Evolutionary conservation across 2,329 filamentous ascomycete genomes (phyloP).

Genomic region (Calonectria multiphialidica): DNA sequence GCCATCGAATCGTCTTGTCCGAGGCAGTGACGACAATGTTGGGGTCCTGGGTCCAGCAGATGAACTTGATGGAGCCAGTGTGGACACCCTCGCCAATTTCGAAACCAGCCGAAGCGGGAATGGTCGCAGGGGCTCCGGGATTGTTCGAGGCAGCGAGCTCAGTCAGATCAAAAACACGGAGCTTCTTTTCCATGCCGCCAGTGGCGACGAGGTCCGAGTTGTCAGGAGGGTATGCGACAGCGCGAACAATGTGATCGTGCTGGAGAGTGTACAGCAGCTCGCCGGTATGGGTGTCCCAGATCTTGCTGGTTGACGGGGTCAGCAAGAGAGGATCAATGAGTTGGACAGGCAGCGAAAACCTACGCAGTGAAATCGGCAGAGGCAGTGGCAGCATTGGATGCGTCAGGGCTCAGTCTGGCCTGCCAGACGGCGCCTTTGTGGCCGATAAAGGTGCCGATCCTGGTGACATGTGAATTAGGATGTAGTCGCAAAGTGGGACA

Average conservation of each 20-base stretch:
- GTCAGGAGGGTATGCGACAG: constrained; percentile 89
- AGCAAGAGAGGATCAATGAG: background rate
- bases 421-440: constrained; percentile 99
- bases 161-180: constrained; percentile 91
- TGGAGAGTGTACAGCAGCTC: constrained; percentile 88
- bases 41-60: constrained; percentile 91
- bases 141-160: constrained; percentile 60
- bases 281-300: constrained; percentile 97
- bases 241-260: constrained; percentile 95
- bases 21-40: constrained; percentile 92
- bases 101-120: constrained; percentile 75
- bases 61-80: constrained; percentile 91
- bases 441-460: constrained; percentile 97
- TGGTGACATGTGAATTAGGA: constrained; percentile 57
- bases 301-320: constrained; percentile 73
- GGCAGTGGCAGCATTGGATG: constrained; percentile 88
- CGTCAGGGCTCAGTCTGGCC: constrained; percentile 89
- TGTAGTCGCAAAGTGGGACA: background rate
- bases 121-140: constrained; percentile 56
- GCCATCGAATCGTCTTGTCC: constrained; percentile 94
- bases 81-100: constrained; percentile 91
- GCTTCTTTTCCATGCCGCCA: constrained; percentile 95
- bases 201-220: constrained; percentile 89
- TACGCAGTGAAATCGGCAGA: constrained; percentile 97
- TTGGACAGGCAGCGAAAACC: constrained; percentile 46